phyloP scores from a whole-genome alignment of 306 rosid species.

The Castanopsis chinensis region DNA sequence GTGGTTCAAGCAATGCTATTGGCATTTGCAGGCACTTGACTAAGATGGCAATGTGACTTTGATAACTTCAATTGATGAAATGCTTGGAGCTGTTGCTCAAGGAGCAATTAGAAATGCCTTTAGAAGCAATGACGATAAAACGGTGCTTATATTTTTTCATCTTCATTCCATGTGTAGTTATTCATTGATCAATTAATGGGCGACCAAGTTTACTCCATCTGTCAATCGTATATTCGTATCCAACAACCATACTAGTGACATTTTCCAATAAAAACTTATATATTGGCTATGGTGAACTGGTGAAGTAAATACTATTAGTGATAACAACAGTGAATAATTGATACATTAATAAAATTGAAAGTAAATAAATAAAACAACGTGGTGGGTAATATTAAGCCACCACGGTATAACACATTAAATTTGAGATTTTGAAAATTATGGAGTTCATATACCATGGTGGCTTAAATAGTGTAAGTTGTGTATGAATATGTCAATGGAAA shows the following conservation, averaged over 20 bases:
- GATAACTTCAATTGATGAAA: constrained; percentile 46
- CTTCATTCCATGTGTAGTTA: not conserved
- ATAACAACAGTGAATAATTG: not conserved
- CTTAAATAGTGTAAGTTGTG: not conserved
- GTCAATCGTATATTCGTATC: not conserved
- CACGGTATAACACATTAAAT: not conserved
- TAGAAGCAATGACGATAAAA: constrained; percentile 57
- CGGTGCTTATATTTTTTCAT: constrained; percentile 42
- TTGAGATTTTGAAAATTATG: not conserved
- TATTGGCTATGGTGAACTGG: not conserved
- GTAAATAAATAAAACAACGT: not conserved
- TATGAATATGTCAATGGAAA: not conserved
- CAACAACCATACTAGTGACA: not conserved
- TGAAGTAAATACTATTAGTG: not conserved
- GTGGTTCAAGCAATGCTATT: constrained; percentile 89
- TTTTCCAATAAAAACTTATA: not conserved
- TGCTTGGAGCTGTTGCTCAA: constrained; percentile 69
- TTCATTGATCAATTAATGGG: not conserved
- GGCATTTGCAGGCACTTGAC: constrained; percentile 91
- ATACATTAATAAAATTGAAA: not conserved
- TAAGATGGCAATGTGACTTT: constrained; percentile 57
- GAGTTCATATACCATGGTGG: not conserved
- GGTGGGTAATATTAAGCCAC: not conserved
- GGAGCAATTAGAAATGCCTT: constrained; percentile 67
- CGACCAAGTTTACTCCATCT: not conserved